phyloP scores from a whole-genome alignment of 768 basidiomycete species.

The Boletus reticulatus region DNA sequence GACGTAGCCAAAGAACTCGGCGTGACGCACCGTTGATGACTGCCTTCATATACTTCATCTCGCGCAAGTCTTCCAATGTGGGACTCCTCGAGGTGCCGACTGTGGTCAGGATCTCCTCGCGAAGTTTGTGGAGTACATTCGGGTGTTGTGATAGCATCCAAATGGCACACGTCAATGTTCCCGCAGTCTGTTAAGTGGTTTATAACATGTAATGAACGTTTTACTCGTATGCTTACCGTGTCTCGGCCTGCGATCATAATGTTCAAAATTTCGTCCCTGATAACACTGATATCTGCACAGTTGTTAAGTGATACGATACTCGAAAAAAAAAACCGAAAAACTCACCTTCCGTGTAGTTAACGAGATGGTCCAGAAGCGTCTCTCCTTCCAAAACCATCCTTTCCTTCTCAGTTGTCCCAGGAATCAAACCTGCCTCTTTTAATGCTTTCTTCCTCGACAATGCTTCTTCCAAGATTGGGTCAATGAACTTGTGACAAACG shows the following conservation, averaged over 20 bases:
- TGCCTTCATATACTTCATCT: slow-evolving; percentile 41
- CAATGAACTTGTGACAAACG: slow-evolving; percentile 49
- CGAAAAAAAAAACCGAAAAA: not conserved
- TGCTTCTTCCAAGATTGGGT: slow-evolving; percentile 51
- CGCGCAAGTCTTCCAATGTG: slow-evolving; percentile 30
- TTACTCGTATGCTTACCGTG: slow-evolving; percentile 21
- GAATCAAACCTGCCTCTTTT: slow-evolving; percentile 21
- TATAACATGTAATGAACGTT: not conserved
- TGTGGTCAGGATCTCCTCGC: slow-evolving; percentile 27
- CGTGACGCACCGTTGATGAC: slow-evolving; percentile 33
- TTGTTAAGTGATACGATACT: not conserved
- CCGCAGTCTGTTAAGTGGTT: slow-evolving; percentile 24
- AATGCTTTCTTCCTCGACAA: slow-evolving; percentile 36
- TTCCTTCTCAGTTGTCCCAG: slow-evolving; percentile 2
- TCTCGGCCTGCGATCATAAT: slow-evolving; percentile 38
- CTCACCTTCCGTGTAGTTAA: slow-evolving; percentile 28
- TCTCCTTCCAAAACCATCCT: slow-evolving; percentile 19
- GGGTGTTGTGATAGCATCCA: slow-evolving; percentile 32
- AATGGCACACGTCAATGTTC: slow-evolving; percentile 28
- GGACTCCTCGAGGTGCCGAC: slow-evolving; percentile 29
- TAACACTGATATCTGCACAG: slow-evolving; percentile 27
- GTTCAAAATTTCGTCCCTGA: slow-evolving; percentile 37
- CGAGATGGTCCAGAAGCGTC: slow-evolving; percentile 31
- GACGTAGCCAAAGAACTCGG: not conserved
- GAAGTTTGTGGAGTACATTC: slow-evolving; percentile 27